These are phyloP conservation scores for Naganishia randhawae DNA, from an alignment of 768 basidiomycete species.

Conservation along the genomic window DNA sequence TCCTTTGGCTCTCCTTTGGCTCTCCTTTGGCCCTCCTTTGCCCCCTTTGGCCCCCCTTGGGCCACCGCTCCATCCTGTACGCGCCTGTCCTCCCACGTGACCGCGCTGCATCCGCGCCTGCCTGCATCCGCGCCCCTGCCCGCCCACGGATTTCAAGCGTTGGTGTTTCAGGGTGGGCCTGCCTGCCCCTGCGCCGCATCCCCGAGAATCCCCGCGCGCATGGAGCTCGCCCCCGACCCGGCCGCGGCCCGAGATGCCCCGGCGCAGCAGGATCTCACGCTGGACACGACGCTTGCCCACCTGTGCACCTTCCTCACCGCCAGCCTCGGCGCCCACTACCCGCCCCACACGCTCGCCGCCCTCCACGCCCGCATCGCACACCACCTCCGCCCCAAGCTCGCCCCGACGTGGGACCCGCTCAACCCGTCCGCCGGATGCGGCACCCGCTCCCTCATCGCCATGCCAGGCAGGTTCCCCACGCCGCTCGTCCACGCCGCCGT, in stretches of 20 bases:
- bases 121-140: no score
- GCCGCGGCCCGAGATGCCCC: neutral
- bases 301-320: conserved; percentile 39
- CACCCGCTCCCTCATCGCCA: conserved; percentile 45
- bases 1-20: no score
- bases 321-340: conserved; percentile 36
- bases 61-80: no score
- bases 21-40: no score
- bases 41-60: no score
- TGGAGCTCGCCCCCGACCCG: neutral
- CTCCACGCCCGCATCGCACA: conserved; percentile 34
- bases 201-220: neutral
- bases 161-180: no score
- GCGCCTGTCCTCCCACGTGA: no score
- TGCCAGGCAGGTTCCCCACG: conserved; percentile 36
- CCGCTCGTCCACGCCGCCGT: conserved; percentile 37
- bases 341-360: conserved; percentile 32
- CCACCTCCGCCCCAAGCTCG: conserved; percentile 29
- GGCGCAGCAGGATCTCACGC: conserved; percentile 21
- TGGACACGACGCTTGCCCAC: conserved; percentile 38
- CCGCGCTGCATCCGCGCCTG: no score
- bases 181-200: no score
- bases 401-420: conserved; percentile 43
- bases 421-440: conserved; percentile 44
- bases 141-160: no score